These are phyloP conservation scores for Penicillium sp. DNA, from an alignment of 2,329 filamentous ascomycete species.

Conservation along the genomic window DNA sequence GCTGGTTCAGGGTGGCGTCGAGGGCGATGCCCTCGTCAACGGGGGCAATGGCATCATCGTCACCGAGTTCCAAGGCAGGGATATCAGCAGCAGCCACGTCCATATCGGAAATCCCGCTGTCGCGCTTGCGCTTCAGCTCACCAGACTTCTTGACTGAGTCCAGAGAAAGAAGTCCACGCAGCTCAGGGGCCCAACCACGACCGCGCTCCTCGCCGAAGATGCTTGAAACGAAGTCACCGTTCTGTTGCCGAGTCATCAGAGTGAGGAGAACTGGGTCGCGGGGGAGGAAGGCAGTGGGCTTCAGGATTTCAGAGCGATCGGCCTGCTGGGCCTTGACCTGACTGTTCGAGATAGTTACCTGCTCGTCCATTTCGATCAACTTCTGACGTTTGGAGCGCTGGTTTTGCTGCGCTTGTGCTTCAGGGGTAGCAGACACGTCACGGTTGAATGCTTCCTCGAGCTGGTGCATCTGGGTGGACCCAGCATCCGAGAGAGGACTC, in stretches of 20 bases:
- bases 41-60: slow-evolving; percentile 56
- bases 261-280: slow-evolving; percentile 81
- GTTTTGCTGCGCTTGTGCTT: slow-evolving; percentile 59
- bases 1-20: slow-evolving; percentile 46
- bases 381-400: slow-evolving; percentile 76
- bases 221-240: slow-evolving; percentile 80
- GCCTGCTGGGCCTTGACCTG: slow-evolving; percentile 83
- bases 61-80: slow-evolving; percentile 58
- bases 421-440: slow-evolving; percentile 30
- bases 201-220: slow-evolving; percentile 77
- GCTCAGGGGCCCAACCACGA: slow-evolving; percentile 81
- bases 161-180: slow-evolving; percentile 85
- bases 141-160: slow-evolving; percentile 71
- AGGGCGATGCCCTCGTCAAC: slow-evolving; percentile 51
- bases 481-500: slow-evolving; percentile 66
- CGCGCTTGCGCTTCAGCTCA: slow-evolving; percentile 89
- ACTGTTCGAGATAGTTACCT: slow-evolving; percentile 69
- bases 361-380: slow-evolving; percentile 72
- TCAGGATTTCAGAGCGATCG: slow-evolving; percentile 81
- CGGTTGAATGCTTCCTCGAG: slow-evolving; percentile 41
- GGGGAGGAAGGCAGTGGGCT: slow-evolving; percentile 75
- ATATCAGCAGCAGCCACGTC: slow-evolving; percentile 64
- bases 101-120: slow-evolving; percentile 77
- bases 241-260: slow-evolving; percentile 86
- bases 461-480: slow-evolving; percentile 58